Evolutionary conservation across 305 asterid species (phyloP), one percentile per base, ranked within the genome.

Genomic region (Fraxinus greggii): DNA sequence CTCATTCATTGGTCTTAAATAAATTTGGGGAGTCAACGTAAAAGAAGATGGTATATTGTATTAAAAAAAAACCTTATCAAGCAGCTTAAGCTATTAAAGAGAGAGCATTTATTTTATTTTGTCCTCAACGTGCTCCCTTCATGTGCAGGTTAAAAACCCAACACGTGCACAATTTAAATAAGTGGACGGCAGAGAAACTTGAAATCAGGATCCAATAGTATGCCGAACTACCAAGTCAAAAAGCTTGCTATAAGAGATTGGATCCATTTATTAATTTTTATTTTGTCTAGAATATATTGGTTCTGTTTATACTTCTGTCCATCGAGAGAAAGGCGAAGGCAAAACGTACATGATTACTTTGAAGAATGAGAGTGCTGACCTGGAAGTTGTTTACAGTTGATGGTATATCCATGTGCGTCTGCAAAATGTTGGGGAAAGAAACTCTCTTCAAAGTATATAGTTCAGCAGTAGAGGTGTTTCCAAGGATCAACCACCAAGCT

Each of bases 401-500:
- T 48, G 98, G 97, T 83, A 95, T 84, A 76, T 89, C 90, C 92
- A 95, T 88, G 84, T 84, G 87, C 21, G 92, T 90, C 80, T 63
- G 88, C 86, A 90, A 78, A 78, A 88, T 84, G 73, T 91, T 90
- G 1, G 82, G 85, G 90, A 95, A 91, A 75, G 97, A 88, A 80
- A 94, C 91, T 86, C 99, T 90, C 90, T 92, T 95, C 86, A 94
- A 61, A 24, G 97, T 92, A 86, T 86, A 77, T 5, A 95, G 93
- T 80, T 95, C 97, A 79, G 93, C 87, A 72, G 92, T 85, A 36
- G 95, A 80, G 78, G 92, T 89, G 84, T 90, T 94, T 82, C 94
- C 94, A 65, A 95, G 92, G 84, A 95, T 88, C 89, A 94, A 87
- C 99, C 99, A 94, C 99, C 99, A 95, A 23, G 97, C 97, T 88